These are phyloP conservation scores for Trichocladium uniseriatum DNA, from an alignment of 495 filamentous ascomycete genomes.

Conservation along the genomic window DNA sequence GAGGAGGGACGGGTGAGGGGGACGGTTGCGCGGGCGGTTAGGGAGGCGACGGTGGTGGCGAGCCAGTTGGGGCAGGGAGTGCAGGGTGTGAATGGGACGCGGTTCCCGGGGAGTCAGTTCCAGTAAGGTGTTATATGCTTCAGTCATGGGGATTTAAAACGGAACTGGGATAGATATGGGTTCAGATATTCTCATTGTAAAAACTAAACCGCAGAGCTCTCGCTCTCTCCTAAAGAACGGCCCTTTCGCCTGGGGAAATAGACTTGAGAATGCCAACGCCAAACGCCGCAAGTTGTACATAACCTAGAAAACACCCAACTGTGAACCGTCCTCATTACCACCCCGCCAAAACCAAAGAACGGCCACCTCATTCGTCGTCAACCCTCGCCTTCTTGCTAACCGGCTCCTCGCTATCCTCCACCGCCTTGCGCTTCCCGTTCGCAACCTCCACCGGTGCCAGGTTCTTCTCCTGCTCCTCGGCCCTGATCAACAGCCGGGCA, in stretches of 20 bases:
- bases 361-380: constrained; percentile 10
- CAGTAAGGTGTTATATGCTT: constrained; percentile 4
- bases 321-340: background rate
- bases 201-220: background rate
- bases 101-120: constrained; percentile 15
- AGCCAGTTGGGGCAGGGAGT: constrained; percentile 56
- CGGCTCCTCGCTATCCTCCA: constrained; percentile 10
- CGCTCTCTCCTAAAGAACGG: background rate
- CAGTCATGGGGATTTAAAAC: background rate
- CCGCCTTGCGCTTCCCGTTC: constrained; percentile 10
- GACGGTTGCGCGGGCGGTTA: constrained; percentile 60
- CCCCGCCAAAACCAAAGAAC: background rate
- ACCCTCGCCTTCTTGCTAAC: constrained; percentile 31
- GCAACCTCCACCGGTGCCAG: background rate
- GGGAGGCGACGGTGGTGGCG: constrained; percentile 69
- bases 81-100: constrained; percentile 37
- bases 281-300: constrained; percentile 9
- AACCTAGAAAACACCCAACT: background rate
- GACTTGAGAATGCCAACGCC: background rate
- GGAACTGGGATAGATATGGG: background rate
- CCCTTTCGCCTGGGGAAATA: background rate
- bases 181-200: background rate
- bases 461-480: constrained; percentile 18
- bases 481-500: constrained; percentile 49
- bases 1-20: constrained; percentile 68